Evolutionary conservation across 2,329 filamentous ascomycete genomes (phyloP), one percentile per base, ranked within the genome.

Genomic region (Grosmannia serpens): DNA sequence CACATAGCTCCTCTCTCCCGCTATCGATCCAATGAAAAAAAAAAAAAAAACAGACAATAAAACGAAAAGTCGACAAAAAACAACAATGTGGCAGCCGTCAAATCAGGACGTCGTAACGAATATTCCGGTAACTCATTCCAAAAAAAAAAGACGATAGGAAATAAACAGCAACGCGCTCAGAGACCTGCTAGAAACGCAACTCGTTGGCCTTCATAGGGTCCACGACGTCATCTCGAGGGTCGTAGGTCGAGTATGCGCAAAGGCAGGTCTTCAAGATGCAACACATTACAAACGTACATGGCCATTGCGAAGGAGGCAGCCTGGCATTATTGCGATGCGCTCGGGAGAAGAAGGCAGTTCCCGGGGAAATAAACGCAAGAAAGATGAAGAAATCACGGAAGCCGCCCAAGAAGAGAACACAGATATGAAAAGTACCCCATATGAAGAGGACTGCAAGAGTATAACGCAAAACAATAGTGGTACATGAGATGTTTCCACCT

Each of bases 51-150:
- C 15, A 41, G 33, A 51, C 27, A 51, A 27, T 35, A 51, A 17
- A 35, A 35, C 33, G n/a, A 20, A 22, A 15, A 31, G 41, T 54
- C 13, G 47, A 46, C 44, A 31, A 53, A 56, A 52, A 55, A n/a
- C 9, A 31, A 51, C 24, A 47, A 27, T 22, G 27, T 5, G n/a
- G 33, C 53, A 58, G 58, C 62, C 58, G 57, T 62, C 58, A 62
- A 57, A 58, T 61, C 58, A 58, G 59, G 58, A 60, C 60, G 29
- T 63, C 62, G 54, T 62, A 58, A 62, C 24, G 58, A 55, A 22
- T 44, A 29, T 35, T 50, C 33, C 38, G 24, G 58, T 22, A 26
- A 56, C 51, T 60, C 60, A 49, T 55, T 58, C 51, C 60, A 41
- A 56, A 41, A 47, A 6, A 55, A 17, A 24, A 24, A 29, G 24